A percentile compares a stretch with the other conserved stretches of the same genome.
Evolutionary conservation across 257 asterid genomes (phyloP).

Genomic region (Asclepias syriaca): DNA sequence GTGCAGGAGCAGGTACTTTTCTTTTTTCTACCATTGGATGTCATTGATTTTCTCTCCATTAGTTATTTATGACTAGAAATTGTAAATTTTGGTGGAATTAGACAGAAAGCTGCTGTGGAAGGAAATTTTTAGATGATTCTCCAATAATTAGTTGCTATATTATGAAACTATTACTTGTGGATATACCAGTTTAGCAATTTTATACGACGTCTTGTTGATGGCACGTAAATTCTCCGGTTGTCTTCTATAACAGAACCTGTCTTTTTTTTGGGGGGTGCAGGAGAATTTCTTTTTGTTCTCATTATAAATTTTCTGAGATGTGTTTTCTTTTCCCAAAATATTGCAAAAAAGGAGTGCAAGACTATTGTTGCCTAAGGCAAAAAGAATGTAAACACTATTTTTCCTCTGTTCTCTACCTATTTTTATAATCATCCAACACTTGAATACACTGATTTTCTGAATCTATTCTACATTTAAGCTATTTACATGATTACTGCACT

Average conservation of each 20-base stretch:
- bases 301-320: background rate
- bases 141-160: background rate
- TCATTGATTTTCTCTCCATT: background rate
- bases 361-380: background rate
- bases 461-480: background rate
- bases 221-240: background rate
- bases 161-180: background rate
- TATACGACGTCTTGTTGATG: background rate
- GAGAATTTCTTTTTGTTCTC: background rate
- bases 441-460: background rate
- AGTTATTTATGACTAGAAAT: background rate
- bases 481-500: background rate
- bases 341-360: background rate
- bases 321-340: background rate
- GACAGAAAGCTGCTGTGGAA: background rate
- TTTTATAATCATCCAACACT: background rate
- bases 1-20: conserved; percentile 82
- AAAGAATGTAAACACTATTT: background rate
- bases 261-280: background rate
- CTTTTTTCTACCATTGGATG: conserved; percentile 8
- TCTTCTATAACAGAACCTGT: background rate
- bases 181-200: background rate
- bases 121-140: background rate
- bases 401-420: background rate
- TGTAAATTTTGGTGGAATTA: too few relatives aligned